Percentiles rank a stretch among this genome's conserved stretches.
Evolutionary conservation across 2,329 filamentous ascomycete species (phyloP).

Genomic region (Hypoxylon sp.): DNA sequence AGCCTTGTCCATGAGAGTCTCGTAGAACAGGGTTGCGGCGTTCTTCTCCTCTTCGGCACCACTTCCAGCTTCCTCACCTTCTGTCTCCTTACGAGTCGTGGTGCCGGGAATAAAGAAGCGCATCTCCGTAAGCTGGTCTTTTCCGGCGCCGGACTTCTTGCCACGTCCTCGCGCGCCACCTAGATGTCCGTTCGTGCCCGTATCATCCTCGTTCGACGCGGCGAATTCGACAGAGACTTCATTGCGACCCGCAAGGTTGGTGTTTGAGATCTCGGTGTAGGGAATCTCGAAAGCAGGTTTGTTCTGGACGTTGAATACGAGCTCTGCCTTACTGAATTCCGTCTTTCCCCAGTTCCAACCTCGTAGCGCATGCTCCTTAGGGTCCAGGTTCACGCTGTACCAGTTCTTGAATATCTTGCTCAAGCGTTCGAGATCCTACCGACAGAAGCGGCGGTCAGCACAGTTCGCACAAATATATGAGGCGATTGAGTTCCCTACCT

Average conservation of each 20-base stretch:
- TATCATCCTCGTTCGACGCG: slow-evolving; percentile 77
- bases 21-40: slow-evolving; percentile 97
- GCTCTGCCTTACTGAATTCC: slow-evolving; percentile 94
- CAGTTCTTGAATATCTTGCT: slow-evolving; percentile 97
- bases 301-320: slow-evolving; percentile 97
- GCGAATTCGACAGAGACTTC: slow-evolving; percentile 97
- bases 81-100: slow-evolving; percentile 81
- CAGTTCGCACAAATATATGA: not conserved
- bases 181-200: slow-evolving; percentile 79
- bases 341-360: slow-evolving; percentile 99
- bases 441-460: slow-evolving; percentile 18
- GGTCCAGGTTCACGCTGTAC: slow-evolving; percentile 95
- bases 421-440: slow-evolving; percentile 86
- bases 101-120: slow-evolving; percentile 97
- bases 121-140: slow-evolving; percentile 97
- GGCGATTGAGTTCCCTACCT: slow-evolving; percentile 56
- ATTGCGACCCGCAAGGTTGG: slow-evolving; percentile 96
- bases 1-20: slow-evolving; percentile 97
- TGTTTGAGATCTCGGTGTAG: slow-evolving; percentile 97
- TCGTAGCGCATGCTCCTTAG: slow-evolving; percentile 91
- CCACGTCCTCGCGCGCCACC: slow-evolving; percentile 83
- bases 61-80: slow-evolving; percentile 80
- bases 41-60: slow-evolving; percentile 88
- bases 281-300: slow-evolving; percentile 96
- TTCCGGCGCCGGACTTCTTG: slow-evolving; percentile 89